Conservation (phyloP, 164 flowering plant genomes). For the Stephania cephalantha region DNA sequence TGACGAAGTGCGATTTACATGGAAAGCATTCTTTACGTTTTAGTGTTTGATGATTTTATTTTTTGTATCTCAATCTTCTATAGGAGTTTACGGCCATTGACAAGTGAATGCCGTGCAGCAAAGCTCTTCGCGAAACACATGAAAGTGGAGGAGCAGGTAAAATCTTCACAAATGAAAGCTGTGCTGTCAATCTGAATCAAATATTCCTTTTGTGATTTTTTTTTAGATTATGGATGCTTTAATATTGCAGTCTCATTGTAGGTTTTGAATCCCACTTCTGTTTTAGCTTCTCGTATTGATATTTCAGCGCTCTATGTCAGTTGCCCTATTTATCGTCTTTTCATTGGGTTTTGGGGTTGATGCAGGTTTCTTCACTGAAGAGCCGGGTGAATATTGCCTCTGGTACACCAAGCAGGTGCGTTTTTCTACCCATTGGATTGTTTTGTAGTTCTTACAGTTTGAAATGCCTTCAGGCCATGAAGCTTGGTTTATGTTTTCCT, state of each 20-base stretch:
- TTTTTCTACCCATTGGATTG: not conserved
- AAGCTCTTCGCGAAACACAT: slow-evolving; percentile 95
- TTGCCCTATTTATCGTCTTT: not conserved
- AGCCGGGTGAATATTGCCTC: slow-evolving; percentile 79
- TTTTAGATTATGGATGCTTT: not conserved
- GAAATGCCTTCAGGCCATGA: not conserved
- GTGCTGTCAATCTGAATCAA: not conserved
- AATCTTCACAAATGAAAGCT: not conserved
- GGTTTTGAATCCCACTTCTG: not conserved
- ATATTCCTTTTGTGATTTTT: not conserved
- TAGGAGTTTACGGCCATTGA: slow-evolving; percentile 67
- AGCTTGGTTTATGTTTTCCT: not conserved
- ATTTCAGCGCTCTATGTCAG: not conserved
- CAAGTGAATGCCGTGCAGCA: slow-evolving; percentile 70
- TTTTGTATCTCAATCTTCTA: not conserved
- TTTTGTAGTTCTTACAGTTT: not conserved
- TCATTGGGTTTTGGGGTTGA: slow-evolving; percentile 6
- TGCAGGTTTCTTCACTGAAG: slow-evolving; percentile 64
- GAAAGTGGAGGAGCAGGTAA: slow-evolving; percentile 91
- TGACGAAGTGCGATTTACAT: not conserved
- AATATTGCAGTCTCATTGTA: not conserved
- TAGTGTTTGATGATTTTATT: not conserved
- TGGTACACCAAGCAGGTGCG: slow-evolving; percentile 96
- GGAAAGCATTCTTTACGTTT: not conserved
- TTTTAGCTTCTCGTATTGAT: not conserved